phyloP scores from a whole-genome alignment of 2,329 filamentous ascomycete species.

The Colletotrichum ledebouriae region DNA sequence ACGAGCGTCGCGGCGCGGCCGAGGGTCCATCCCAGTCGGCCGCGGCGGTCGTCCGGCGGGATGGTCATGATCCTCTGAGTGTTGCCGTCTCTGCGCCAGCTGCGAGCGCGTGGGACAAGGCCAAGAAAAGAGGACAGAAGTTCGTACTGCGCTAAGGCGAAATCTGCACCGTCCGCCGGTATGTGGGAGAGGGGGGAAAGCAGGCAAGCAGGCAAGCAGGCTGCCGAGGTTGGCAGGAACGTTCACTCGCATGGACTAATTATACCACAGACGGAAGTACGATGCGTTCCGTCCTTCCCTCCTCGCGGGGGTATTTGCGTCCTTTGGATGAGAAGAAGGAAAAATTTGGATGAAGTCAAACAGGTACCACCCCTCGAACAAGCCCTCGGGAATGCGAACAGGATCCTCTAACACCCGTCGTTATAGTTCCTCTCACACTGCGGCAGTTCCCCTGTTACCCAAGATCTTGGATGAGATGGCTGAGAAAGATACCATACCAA shows the following conservation, averaged over 20 bases:
- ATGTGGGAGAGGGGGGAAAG: not conserved
- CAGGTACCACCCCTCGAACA: not conserved
- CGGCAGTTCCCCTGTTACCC: not conserved
- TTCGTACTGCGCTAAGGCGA: not conserved
- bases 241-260: not conserved
- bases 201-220: no score
- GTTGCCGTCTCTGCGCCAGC: slow-evolving; percentile 23
- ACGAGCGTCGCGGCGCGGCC: not conserved
- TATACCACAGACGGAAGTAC: slow-evolving; percentile 23
- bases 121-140: not conserved
- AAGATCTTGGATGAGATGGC: slow-evolving; percentile 12
- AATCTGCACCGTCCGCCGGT: not conserved
- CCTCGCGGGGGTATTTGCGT: not conserved
- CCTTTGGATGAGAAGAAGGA: not conserved
- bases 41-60: not conserved
- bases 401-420: slow-evolving; percentile 23
- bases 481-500: not conserved
- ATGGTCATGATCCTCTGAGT: slow-evolving; percentile 20
- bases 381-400: no score
- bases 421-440: slow-evolving; percentile 12
- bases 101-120: slow-evolving; percentile 19
- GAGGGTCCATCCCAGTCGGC: slow-evolving; percentile 15
- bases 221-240: no score
- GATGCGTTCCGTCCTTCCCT: slow-evolving; percentile 1
- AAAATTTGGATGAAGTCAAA: not conserved